Evolutionary conservation across 192 early-diverging fungal species (phyloP), one percentile per base, ranked within the genome.

Genomic region (Coemansia sp.): DNA sequence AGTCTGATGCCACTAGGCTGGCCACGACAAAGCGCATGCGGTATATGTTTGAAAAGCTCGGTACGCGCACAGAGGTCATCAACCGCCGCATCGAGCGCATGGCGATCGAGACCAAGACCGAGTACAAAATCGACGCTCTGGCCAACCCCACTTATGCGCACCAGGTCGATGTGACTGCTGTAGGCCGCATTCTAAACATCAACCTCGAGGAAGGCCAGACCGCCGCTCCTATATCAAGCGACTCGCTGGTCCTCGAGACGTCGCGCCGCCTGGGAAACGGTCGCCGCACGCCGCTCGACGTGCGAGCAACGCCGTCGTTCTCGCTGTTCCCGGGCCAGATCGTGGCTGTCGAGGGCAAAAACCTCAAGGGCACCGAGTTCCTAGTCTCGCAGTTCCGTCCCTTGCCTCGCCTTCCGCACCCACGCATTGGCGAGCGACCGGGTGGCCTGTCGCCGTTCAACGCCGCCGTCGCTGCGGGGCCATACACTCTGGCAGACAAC

Each of bases 311-410:
- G 20, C 49, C 87, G 10, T 76, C 83, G n/a, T 92, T 87, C 68
- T 71, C 86, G 37, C 82, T 98, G 25, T 98, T 98, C 65, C 96
- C 95, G 2, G 97, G 97, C 25, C 96, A 96, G 60, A 79, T 96
- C 46, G 82, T 95, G 24, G 94, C 87, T 2, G 64, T 94, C 5
- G 80, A 88, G 45, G 95, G 91, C 3, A 83, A 83, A 43, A 89
- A 88, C 56, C 76, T 81, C 35, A 84, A 82, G 43, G 87, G 88
- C 29, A 65, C 85, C 1, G 64, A 79, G 60, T 89, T 90, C 60
- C 60, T 80, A 2, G 88, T 82, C 0, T 74, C 87, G 11, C 71
- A 80, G 51, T 70, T 90, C 8, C 76, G 80, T 31, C 60, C 84
- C 67, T 77, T 94, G 71, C 86, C 91, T 22, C 87, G 87, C 11